These are phyloP conservation scores for Schwanniomyces polymorphus DNA, from an alignment of 805 yeast genomes.

Conservation along the genomic window DNA sequence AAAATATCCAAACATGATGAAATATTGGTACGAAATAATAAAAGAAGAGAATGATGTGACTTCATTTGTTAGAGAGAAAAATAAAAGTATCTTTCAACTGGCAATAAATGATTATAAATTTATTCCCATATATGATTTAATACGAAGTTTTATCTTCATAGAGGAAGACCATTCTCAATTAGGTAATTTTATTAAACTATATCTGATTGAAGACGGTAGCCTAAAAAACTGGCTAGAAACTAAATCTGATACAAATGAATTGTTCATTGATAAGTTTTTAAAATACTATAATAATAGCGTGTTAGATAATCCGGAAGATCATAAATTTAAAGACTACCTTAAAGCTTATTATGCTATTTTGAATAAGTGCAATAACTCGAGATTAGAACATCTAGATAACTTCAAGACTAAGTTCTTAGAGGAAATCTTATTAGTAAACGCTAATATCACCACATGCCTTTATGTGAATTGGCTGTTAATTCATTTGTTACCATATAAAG, in stretches of 20 bases:
- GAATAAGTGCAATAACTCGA: not conserved
- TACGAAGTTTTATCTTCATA: constrained; percentile 14
- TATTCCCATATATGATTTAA: constrained; percentile 21
- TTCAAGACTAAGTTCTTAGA: constrained; percentile 2
- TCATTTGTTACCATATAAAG: not conserved
- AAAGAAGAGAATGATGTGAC: constrained; percentile 13
- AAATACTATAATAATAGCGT: constrained; percentile 1
- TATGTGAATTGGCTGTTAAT: constrained; percentile 1
- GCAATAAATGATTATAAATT: constrained; percentile 2
- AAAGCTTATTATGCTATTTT: constrained; percentile 1
- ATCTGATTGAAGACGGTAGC: not conserved
- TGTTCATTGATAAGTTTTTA: constrained; percentile 7
- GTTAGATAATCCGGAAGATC: not conserved
- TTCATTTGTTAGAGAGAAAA: constrained; percentile 3
- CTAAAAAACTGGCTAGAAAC: constrained; percentile 5
- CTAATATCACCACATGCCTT: not conserved
- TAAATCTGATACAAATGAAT: constrained; percentile 2
- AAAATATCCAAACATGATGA: constrained; percentile 8
- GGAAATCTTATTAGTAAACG: constrained; percentile 2
- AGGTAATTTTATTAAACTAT: not conserved
- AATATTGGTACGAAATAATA: constrained; percentile 6
- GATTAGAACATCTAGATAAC: not conserved
- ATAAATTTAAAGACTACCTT: constrained; percentile 2
- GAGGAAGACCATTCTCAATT: constrained; percentile 6
- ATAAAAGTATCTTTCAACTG: not conserved